phyloP scores from a whole-genome alignment of 495 filamentous ascomycete genomes.

The Tetracladium marchalianum region DNA sequence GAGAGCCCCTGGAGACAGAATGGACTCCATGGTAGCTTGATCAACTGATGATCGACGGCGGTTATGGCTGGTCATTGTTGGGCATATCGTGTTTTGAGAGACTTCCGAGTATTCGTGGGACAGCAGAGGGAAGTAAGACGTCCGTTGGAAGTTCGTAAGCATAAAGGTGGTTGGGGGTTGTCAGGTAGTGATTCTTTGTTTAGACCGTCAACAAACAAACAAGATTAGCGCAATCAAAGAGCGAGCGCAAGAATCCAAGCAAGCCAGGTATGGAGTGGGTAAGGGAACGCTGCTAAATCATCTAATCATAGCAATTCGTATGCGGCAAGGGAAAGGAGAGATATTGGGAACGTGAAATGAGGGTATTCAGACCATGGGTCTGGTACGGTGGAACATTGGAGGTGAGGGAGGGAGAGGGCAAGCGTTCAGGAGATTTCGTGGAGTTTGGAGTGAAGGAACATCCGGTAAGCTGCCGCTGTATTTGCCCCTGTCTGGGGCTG shows the following conservation, averaged over 20 bases:
- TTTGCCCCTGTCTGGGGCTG: too few relatives aligned
- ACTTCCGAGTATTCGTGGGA: constrained; percentile 8
- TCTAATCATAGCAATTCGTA: too few relatives aligned
- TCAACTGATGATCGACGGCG: constrained; percentile 18
- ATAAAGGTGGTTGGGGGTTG: constrained; percentile 7
- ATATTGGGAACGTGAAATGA: too few relatives aligned
- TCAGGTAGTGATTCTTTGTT: constrained; percentile 2
- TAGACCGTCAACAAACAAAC: constrained; percentile 14
- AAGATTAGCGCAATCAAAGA: constrained; percentile 2
- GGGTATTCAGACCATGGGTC: too few relatives aligned
- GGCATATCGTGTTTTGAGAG: constrained; percentile 14
- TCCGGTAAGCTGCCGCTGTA: too few relatives aligned
- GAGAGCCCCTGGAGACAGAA: constrained; percentile 18
- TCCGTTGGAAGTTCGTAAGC: constrained; percentile 10
- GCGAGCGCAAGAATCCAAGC: background rate
- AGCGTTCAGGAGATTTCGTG: too few relatives aligned
- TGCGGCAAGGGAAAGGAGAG: too few relatives aligned
- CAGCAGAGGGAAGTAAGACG: constrained; percentile 1
- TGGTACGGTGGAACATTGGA: too few relatives aligned
- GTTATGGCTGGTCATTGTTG: constrained; percentile 15
- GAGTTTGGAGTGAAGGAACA: too few relatives aligned
- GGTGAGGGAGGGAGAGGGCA: too few relatives aligned
- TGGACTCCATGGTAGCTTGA: constrained; percentile 23
- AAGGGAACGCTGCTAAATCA: too few relatives aligned
- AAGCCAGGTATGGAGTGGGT: too few relatives aligned